Evolutionary conservation across 1,284 basidiomycete genomes (phyloP), one percentile per base, ranked within the genome.

Genomic region (Apiotrichum montevideense): DNA sequence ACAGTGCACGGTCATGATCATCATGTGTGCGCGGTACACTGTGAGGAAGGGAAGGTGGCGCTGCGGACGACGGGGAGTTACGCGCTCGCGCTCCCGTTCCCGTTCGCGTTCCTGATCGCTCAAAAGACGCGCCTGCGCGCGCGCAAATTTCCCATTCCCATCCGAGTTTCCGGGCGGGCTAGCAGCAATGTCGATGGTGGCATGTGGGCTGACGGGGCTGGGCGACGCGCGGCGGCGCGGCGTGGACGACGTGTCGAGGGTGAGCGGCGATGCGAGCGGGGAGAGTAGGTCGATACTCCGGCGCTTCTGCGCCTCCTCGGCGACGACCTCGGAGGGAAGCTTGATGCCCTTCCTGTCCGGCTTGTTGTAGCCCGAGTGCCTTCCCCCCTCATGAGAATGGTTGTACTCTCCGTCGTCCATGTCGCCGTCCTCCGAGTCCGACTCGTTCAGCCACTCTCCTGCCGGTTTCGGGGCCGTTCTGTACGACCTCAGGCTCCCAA

Each of bases 1-100:
- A 42, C 86, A 87, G 45, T 96, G 81, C 43, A 88, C 78, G 0
- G 96, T 98, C 81, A 98, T 84, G 37, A 97, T 78, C 82, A 98
- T 87, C 90, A 98, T 94, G 70, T 98, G 90, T 2, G 93, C 85
- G 48, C 96, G 81, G 72, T 96, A 98, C 0, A 88, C 85, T 7
- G 92, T 90, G 55, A 99, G 75, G 48, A 90, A 87, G 1, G 79
- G 75, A 44, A 73, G 55, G 58, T 58, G 65, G 21, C 21, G 21
- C 21, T 21, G 21, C 21, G 21, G 21, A 21, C 21, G 21, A 21
- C 21, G 21, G 21, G 21, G 21, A 21, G 21, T 21, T 21, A 21
- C 21, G 21, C 21, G 44, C 15, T 21, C 45, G n/a, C 46, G 4
- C 53, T 47, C 37, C 8, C 8, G 7, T 39, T 45, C 42, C 2